Evolutionary conservation across 768 basidiomycete species (phyloP), one percentile per base, ranked within the genome.

Genomic region (Cyathus striatus): DNA sequence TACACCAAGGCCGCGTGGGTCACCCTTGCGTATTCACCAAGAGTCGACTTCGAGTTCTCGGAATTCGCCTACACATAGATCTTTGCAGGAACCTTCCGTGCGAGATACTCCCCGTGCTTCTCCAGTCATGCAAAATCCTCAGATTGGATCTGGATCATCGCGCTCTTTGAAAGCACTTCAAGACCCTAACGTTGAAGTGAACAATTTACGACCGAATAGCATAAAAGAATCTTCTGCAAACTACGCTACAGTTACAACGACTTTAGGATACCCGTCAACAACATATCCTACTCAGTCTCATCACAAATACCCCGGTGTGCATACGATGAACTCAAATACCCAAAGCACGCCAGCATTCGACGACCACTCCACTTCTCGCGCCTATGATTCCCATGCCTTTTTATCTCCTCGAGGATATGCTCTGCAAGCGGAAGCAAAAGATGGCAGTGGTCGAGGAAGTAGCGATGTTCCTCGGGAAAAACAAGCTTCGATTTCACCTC

Each of bases 71-170:
- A 23, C 42, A 6, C 42, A 23, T 34, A 43, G 22, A 22, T 34
- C 6, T 24, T 21, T 35, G 6, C 20, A 34, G 37, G 34, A 33
- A 13, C 16, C 18, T 16, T 20, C 26, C 21, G 27, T 34, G 46
- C 14, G 48, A 49, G 3, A 37, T n/a, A n/a, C 21, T 3, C 21
- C 25, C 26, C 41, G 45, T 23, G 39, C 21, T 37, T 36, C 35
- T 39, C 39, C 35, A 38, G 38, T 23, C 4, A 12, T 23, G 21
- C 13, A 7, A 12, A 23, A 17, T 9, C 13, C 21, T 13, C 39
- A 22, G 23, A 26, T 12, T 23, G 17, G 13, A 32, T n/a, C 21
- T 22, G n/a, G 22, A 13, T 23, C 39, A 14, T 23, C 36, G 7
- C 13, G 10, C 9, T 10, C 39, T 40, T 23, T 23, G 20, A 40